phyloP scores from a whole-genome alignment of 768 basidiomycete genomes.

The Panus rudis region DNA sequence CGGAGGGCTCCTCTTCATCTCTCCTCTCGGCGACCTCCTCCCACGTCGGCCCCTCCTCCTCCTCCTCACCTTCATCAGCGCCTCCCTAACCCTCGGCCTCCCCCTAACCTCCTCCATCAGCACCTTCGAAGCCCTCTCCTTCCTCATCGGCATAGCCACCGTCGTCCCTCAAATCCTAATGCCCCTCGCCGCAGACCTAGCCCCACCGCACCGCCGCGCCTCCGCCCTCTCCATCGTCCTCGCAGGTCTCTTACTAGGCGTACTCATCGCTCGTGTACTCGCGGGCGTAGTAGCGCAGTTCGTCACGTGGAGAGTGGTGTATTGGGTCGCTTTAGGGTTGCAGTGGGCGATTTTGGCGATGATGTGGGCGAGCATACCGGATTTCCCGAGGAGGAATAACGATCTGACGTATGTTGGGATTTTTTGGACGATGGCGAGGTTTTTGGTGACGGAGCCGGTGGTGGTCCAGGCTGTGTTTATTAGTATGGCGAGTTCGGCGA shows the following conservation, averaged over 20 bases:
- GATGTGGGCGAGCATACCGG: slow-evolving; percentile 62
- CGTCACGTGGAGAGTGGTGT: slow-evolving; percentile 61
- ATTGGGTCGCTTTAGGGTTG: slow-evolving; percentile 66
- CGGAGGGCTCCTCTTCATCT: slow-evolving; percentile 43
- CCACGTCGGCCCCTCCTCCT: slow-evolving; percentile 67
- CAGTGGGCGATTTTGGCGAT: slow-evolving; percentile 51
- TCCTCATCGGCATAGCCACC: slow-evolving; percentile 58
- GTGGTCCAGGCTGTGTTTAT: slow-evolving; percentile 61
- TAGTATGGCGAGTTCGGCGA: slow-evolving; percentile 48
- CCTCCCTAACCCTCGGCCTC: slow-evolving; percentile 60
- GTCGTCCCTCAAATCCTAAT: slow-evolving; percentile 71
- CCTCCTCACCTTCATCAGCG: slow-evolving; percentile 42
- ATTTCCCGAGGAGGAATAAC: slow-evolving; percentile 68
- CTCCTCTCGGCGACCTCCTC: slow-evolving; percentile 77
- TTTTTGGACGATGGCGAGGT: slow-evolving; percentile 67
- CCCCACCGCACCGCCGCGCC: slow-evolving; percentile 61
- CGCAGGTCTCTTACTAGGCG: slow-evolving; percentile 54
- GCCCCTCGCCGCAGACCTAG: slow-evolving; percentile 71
- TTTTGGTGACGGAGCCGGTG: slow-evolving; percentile 66
- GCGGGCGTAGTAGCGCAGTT: slow-evolving; percentile 69
- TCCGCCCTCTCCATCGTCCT: slow-evolving; percentile 68
- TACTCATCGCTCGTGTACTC: slow-evolving; percentile 65
- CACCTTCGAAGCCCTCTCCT: slow-evolving; percentile 59
- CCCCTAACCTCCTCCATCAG: slow-evolving; percentile 48
- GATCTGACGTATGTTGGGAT: slow-evolving; percentile 59